These are phyloP conservation scores for Allium sativum DNA, from an alignment of 106 monocot genomes.

Conservation along the genomic window DNA sequence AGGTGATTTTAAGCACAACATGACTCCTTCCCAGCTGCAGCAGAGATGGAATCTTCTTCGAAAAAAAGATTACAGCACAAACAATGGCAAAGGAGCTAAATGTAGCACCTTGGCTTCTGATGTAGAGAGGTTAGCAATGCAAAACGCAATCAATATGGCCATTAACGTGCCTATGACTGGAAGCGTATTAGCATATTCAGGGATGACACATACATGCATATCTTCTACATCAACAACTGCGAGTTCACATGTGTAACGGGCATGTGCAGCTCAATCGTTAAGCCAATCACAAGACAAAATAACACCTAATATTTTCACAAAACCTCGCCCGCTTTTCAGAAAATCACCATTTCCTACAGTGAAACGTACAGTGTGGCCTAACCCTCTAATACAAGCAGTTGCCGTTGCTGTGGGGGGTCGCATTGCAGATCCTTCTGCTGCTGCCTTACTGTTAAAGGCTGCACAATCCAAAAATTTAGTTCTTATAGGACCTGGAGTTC, in stretches of 20 bases:
- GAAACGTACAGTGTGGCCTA: slow-evolving; percentile 20
- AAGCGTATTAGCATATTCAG: slow-evolving; percentile 17
- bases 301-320: background rate
- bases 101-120: slow-evolving; percentile 6
- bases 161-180: slow-evolving; percentile 30
- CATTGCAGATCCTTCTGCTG: slow-evolving; percentile 39
- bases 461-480: slow-evolving; percentile 53
- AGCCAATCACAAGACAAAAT: slow-evolving; percentile 4
- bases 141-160: slow-evolving; percentile 34
- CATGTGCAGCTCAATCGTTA: slow-evolving; percentile 6
- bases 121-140: slow-evolving; percentile 32
- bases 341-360: background rate
- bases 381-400: slow-evolving; percentile 40
- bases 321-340: background rate
- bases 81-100: slow-evolving; percentile 9
- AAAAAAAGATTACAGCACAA: slow-evolving; percentile 15
- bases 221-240: slow-evolving; percentile 7
- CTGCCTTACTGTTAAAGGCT: slow-evolving; percentile 41
- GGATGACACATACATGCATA: background rate
- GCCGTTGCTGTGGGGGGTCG: slow-evolving; percentile 70
- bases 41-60: slow-evolving; percentile 51
- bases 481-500: slow-evolving; percentile 37
- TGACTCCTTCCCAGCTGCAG: slow-evolving; percentile 59
- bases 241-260: slow-evolving; percentile 3
- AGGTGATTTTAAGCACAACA: slow-evolving; percentile 55